These are phyloP conservation scores for Phlyctochytrium arcticum DNA, from an alignment of 192 early-diverging fungal genomes.

Conservation along the genomic window DNA sequence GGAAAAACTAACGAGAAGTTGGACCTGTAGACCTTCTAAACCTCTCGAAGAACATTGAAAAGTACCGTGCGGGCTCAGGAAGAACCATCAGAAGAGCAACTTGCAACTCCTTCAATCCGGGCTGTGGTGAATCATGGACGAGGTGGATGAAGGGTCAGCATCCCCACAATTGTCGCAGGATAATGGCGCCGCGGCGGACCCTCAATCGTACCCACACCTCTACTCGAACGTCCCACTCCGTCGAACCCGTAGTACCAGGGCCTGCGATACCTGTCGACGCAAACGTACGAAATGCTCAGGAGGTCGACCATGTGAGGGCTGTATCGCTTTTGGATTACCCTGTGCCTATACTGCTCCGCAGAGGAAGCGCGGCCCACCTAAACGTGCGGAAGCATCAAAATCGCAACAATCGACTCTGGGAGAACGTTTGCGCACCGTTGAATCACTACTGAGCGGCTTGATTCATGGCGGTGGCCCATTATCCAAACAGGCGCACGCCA, in stretches of 20 bases:
- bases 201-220: background rate
- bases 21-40: no score
- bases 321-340: constrained; percentile 25
- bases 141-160: no score
- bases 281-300: constrained; percentile 38
- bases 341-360: constrained; percentile 30
- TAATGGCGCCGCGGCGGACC: no score
- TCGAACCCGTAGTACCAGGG: constrained; percentile 22
- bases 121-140: no score
- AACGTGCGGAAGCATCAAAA: background rate
- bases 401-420: constrained; percentile 13
- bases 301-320: constrained; percentile 30
- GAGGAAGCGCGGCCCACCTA: constrained; percentile 38
- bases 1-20: no score
- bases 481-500: no score
- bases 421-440: constrained; percentile 30
- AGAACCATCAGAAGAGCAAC: no score
- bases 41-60: no score
- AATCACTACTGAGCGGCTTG: constrained; percentile 29
- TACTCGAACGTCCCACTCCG: constrained; percentile 7
- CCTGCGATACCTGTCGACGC: constrained; percentile 35
- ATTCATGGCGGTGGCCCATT: no score
- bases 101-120: no score
- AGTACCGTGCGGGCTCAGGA: no score
- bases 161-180: no score